These are phyloP conservation scores for Cladophialophora exuberans DNA, from an alignment of 2,329 filamentous ascomycete species.

Conservation along the genomic window DNA sequence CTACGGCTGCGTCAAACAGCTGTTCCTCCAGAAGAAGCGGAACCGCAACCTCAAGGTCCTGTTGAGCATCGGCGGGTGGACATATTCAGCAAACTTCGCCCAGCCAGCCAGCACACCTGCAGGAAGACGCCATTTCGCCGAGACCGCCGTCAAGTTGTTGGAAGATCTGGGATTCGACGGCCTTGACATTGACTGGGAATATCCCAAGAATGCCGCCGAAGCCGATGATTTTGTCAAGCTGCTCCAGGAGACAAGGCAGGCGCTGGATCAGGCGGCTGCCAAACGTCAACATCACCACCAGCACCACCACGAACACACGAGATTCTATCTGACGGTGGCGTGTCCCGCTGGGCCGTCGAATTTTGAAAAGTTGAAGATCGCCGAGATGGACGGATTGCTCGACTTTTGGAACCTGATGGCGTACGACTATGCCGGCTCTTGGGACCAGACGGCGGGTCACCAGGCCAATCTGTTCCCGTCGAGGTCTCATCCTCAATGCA, in stretches of 20 bases:
- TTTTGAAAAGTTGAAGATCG: constrained; percentile 65
- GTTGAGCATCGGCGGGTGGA: constrained; percentile 83
- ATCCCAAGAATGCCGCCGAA: constrained; percentile 46
- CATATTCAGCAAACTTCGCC: constrained; percentile 76
- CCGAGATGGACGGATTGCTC: constrained; percentile 66
- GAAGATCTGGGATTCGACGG: constrained; percentile 75
- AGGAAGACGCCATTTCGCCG: constrained; percentile 68
- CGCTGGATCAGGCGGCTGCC: constrained; percentile 28
- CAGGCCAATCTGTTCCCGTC: constrained; percentile 76
- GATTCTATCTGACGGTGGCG: constrained; percentile 33
- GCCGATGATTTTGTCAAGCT: constrained; percentile 48
- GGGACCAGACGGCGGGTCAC: constrained; percentile 74
- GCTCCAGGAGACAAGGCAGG: constrained; percentile 47
- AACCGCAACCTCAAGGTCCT: constrained; percentile 78
- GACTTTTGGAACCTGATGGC: constrained; percentile 86
- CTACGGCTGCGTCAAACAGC: constrained; percentile 77
- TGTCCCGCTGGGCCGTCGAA: constrained; percentile 59
- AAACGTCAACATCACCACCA: constrained; percentile 26
- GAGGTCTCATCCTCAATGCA: constrained; percentile 60
- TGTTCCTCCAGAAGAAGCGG: constrained; percentile 74
- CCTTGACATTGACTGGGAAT: constrained; percentile 54
- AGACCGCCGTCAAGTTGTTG: constrained; percentile 72
- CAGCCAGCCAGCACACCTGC: constrained; percentile 62
- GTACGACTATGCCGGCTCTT: constrained; percentile 85
- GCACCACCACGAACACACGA: too few species aligned